These are phyloP conservation scores for Globisporangium carolinianum DNA, from an alignment of 352 stramenopile species.

Conservation along the genomic window DNA sequence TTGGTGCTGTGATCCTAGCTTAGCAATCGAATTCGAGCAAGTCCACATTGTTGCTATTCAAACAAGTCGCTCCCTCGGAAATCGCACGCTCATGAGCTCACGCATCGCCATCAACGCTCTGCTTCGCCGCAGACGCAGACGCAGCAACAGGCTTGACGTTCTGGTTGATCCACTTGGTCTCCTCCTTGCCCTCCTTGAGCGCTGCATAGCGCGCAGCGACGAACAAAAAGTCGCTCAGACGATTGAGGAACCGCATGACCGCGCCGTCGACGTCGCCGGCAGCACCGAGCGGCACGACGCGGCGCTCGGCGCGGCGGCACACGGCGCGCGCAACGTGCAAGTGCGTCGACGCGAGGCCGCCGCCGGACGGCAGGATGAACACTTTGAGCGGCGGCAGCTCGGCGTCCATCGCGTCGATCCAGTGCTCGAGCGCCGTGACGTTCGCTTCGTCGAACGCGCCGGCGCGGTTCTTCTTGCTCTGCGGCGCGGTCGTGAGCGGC, in stretches of 20 bases:
- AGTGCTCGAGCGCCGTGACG: slow-evolving; percentile 57
- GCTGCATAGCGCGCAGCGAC: slow-evolving; percentile 66
- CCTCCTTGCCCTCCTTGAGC: slow-evolving; percentile 53
- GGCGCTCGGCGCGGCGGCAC: slow-evolving; percentile 82
- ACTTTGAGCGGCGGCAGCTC: slow-evolving; percentile 74
- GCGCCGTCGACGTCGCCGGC: slow-evolving; percentile 65
- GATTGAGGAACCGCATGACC: slow-evolving; percentile 81
- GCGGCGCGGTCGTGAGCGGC: slow-evolving; percentile 50
- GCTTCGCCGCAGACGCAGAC: not conserved
- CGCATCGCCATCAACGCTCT: not conserved
- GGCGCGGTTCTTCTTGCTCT: slow-evolving; percentile 58
- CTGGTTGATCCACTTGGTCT: slow-evolving; percentile 78
- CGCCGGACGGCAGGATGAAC: slow-evolving; percentile 83
- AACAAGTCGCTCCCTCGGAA: too few species aligned
- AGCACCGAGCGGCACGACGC: slow-evolving; percentile 69
- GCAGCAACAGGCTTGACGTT: slow-evolving; percentile 35
- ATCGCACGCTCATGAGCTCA: not conserved
- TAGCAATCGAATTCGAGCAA: too few species aligned
- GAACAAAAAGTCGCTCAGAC: slow-evolving; percentile 85
- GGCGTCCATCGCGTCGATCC: slow-evolving; percentile 88
- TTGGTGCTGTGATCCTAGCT: too few species aligned
- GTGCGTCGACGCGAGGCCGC: slow-evolving; percentile 72
- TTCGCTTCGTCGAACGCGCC: slow-evolving; percentile 60
- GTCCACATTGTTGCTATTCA: too few species aligned
- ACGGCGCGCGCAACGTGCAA: slow-evolving; percentile 82